These are phyloP conservation scores for Coffea humblotiana DNA, from an alignment of 305 asterid species.

Conservation along the genomic window DNA sequence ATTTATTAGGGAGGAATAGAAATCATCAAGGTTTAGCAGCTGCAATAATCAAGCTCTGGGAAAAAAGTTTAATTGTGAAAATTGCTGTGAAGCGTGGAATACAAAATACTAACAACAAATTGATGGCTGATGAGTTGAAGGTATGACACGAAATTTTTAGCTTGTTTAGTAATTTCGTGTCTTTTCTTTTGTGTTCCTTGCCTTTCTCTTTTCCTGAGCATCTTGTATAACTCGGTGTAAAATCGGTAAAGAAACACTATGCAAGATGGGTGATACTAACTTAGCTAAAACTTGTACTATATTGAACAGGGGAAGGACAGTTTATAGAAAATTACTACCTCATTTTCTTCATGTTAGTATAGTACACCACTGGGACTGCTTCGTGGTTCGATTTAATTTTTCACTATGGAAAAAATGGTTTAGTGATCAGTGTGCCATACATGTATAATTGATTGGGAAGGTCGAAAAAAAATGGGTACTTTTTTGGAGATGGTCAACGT, in stretches of 20 bases:
- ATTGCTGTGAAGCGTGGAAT: constrained; percentile 99
- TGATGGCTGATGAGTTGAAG: constrained; percentile 99
- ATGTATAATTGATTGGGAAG: neutral
- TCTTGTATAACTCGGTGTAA: neutral
- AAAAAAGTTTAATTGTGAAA: constrained; percentile 88
- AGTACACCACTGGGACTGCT: neutral
- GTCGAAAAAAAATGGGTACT: neutral
- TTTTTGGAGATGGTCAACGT: neutral
- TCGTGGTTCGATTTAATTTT: neutral
- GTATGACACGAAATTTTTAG: constrained; percentile 35
- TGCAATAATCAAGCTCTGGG: constrained; percentile 93
- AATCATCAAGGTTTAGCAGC: constrained; percentile 96
- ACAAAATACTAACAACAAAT: constrained; percentile 93
- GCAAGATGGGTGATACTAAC: neutral
- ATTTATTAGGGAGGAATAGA: constrained; percentile 80
- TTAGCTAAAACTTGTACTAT: neutral
- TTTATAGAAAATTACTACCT: neutral
- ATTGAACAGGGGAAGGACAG: neutral
- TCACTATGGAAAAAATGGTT: neutral
- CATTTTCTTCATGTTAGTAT: neutral
- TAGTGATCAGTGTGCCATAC: neutral
- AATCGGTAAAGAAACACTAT: neutral
- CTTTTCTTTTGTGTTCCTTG: constrained; percentile 1
- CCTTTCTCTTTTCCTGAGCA: neutral
- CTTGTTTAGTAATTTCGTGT: constrained; percentile 7